These are phyloP conservation scores for Kazachstania bromeliacearum DNA, from an alignment of 805 yeast genomes.

Conservation along the genomic window DNA sequence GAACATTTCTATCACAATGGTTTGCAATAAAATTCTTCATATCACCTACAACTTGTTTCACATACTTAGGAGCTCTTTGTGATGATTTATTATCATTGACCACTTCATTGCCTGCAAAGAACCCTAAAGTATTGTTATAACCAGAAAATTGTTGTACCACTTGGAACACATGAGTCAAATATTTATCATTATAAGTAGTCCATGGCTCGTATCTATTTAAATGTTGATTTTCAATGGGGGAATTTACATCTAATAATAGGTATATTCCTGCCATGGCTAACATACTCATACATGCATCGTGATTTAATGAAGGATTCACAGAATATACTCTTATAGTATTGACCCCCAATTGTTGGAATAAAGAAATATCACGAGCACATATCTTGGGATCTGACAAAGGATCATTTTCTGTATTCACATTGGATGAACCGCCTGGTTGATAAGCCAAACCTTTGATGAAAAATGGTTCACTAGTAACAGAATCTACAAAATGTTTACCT, in stretches of 20 bases:
- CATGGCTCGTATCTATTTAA: conserved; percentile 89
- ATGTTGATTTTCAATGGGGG: conserved; percentile 71
- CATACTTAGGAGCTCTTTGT: conserved; percentile 56
- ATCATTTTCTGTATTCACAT: conserved; percentile 46
- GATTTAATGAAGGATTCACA: conserved; percentile 70
- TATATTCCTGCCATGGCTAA: conserved; percentile 91
- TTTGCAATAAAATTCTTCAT: conserved; percentile 58
- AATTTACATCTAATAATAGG: conserved; percentile 80
- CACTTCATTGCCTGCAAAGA: conserved; percentile 88
- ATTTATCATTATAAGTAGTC: conserved; percentile 67
- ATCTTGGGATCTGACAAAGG: conserved; percentile 63
- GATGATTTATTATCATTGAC: conserved; percentile 72
- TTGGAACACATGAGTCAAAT: conserved; percentile 65
- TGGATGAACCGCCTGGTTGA: conserved; percentile 93
- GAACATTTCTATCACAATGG: conserved; percentile 57
- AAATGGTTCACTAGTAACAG: conserved; percentile 68
- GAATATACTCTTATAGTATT: conserved; percentile 86
- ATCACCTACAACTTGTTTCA: conserved; percentile 74
- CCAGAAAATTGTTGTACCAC: conserved; percentile 73
- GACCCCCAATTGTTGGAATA: conserved; percentile 77
- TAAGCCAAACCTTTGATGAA: conserved; percentile 83
- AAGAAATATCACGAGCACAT: conserved; percentile 74
- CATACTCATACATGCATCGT: conserved; percentile 85
- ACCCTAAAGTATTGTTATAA: conserved; percentile 83
- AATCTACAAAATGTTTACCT: conserved; percentile 68